Conservation (phyloP, 2,329 filamentous ascomycete genomes). For the Neopestalotiopsis sp. region DNA sequence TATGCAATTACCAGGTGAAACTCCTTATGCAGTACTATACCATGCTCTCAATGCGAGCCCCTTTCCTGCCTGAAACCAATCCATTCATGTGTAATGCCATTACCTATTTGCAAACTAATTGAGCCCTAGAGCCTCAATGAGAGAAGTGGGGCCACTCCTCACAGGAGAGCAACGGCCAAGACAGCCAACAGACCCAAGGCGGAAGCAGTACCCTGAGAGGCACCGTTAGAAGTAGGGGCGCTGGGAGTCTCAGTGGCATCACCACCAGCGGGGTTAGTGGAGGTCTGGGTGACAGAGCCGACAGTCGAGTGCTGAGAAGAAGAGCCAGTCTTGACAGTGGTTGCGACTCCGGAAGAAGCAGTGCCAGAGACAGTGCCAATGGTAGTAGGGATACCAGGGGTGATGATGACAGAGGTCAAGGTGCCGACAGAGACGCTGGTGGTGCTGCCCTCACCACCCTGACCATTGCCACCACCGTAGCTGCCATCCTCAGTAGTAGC, state of each 20-base stretch:
- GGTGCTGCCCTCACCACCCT: background rate
- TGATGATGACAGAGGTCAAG: background rate
- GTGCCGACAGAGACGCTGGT: background rate
- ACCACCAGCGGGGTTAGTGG: background rate
- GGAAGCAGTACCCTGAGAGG: background rate
- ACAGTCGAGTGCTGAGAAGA: background rate
- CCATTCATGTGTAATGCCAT: background rate
- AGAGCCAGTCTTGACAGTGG: background rate
- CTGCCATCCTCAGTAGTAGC: background rate
- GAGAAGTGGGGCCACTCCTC: background rate
- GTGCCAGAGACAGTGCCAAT: background rate
- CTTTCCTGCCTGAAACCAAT: background rate
- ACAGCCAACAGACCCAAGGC: constrained; percentile 12
- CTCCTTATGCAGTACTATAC: background rate
- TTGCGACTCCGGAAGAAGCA: background rate
- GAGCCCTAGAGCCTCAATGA: background rate
- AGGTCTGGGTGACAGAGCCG: background rate
- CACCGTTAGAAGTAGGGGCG: background rate
- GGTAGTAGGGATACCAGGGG: background rate
- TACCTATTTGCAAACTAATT: background rate
- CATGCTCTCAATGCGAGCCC: background rate
- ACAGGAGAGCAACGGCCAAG: background rate
- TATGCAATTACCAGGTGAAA: background rate
- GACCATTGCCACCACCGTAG: background rate
- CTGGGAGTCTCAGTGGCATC: background rate